Percentiles rank a stretch among this genome's conserved stretches.
These are phyloP conservation scores for Gyromitra esculenta DNA, from an alignment of 2,329 filamentous ascomycete genomes.

Conservation along the genomic window DNA sequence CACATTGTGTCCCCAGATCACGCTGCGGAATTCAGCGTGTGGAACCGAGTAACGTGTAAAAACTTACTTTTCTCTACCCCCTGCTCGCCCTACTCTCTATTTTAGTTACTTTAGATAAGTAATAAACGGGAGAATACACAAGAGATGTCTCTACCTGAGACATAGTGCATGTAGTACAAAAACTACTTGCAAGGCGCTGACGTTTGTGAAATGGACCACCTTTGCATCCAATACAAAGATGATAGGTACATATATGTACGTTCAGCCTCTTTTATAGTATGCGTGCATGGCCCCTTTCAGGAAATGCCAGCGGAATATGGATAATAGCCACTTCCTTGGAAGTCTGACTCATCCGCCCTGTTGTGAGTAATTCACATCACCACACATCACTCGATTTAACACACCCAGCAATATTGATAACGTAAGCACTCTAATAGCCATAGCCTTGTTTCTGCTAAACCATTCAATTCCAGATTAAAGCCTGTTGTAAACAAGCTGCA, in stretches of 20 bases:
- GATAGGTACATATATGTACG: neutral
- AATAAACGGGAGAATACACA: neutral
- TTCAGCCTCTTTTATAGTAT: neutral
- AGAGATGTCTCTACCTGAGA: neutral
- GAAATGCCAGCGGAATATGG: neutral
- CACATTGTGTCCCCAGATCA: neutral
- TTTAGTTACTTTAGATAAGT: neutral
- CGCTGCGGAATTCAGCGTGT: neutral
- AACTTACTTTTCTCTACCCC: neutral
- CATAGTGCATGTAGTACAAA: neutral
- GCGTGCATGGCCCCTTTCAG: neutral
- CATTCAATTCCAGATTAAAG: neutral
- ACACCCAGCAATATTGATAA: neutral
- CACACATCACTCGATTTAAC: neutral
- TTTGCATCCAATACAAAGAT: neutral
- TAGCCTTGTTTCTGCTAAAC: neutral
- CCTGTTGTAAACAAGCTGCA: neutral
- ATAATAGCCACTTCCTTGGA: neutral
- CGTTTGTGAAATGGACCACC: constrained; percentile 3
- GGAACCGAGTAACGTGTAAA: constrained; percentile 17
- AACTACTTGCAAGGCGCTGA: neutral
- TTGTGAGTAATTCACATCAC: neutral
- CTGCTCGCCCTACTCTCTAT: neutral
- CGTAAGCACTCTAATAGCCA: neutral
- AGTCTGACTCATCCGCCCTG: neutral